Base-by-base conservation (phyloP, 306 rosid genomes). In the Fagus sylvatica region DNA sequence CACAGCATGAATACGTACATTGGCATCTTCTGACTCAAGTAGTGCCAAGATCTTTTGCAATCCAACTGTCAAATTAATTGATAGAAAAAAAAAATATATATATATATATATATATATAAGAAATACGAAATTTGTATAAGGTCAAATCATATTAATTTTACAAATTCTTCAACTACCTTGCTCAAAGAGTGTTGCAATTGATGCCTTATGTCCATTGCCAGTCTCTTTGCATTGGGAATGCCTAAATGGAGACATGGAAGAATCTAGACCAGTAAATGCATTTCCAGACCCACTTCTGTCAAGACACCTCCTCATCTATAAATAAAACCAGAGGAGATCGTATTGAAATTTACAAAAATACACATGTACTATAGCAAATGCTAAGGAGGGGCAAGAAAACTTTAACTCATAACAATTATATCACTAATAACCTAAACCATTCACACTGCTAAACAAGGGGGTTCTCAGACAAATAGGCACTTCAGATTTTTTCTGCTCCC, bases 1-100 rank as follows among this genome's bases (percentile, higher is more conserved):
- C 78, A 96, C 99, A 43, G 99, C 99, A 91, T 96, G 98, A 79
- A 96, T 90, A 49, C 93, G 91, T 66, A 90, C 91, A 85, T 88
- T 96, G 77, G 95, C 87, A 86, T 96, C 99, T 56, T 96, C 99
- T 2, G 99, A 96, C 79, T 96, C 99, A 73, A 96, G 94, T 79
- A 96, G 85, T 30, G 97, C 85, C 88, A 93, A 86, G 76, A 96
- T 90, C 91, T 93, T 93, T 67, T 91, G 90, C 86, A 96, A 84
- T 78, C 97, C 98, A 86, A 95, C 99, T 93, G 88, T 84, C 68
- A 69, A 77, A 85, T 69, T 57, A 57, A 81, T 79, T 65, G 70
- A 76, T 43, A 30, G 39, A 17, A 75, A 72, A 33, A 46, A 37
- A 16, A 11, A n/a, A 22, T 22, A 22, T 22, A 22, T 22, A 22